phyloP scores from a whole-genome alignment of 768 basidiomycete genomes.

The Nidula microcarpa region DNA sequence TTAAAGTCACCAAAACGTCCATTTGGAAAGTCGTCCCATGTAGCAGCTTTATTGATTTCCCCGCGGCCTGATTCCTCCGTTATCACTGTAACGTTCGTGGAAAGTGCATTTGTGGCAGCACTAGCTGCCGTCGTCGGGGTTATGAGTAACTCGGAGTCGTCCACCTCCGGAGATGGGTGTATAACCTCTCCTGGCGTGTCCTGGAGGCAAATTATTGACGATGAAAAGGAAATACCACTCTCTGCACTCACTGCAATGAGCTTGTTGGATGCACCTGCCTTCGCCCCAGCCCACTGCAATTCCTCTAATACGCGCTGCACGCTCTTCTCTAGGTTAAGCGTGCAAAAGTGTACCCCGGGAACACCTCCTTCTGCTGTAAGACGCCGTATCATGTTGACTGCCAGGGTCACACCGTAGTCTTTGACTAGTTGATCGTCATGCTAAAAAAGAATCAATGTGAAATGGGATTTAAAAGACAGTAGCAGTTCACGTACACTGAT shows the following conservation, averaged over 20 bases:
- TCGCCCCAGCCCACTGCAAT: constrained; percentile 65
- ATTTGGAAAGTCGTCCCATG: constrained; percentile 97
- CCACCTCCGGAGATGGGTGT: constrained; percentile 18
- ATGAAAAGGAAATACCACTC: constrained; percentile 1
- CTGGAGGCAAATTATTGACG: constrained; percentile 18
- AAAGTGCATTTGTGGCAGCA: constrained; percentile 55
- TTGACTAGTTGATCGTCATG: constrained; percentile 94
- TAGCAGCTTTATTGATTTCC: constrained; percentile 71
- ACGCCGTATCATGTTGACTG: constrained; percentile 72
- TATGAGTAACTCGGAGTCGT: constrained; percentile 42
- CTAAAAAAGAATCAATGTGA: constrained; percentile 31
- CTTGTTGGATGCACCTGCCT: constrained; percentile 47
- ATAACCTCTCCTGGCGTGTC: constrained; percentile 31
- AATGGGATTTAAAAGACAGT: background rate
- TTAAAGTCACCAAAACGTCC: constrained; percentile 97
- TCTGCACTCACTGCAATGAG: constrained; percentile 54
- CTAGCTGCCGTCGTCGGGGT: constrained; percentile 64
- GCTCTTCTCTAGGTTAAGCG: constrained; percentile 95
- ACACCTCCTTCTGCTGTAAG: constrained; percentile 55
- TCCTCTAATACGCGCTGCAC: constrained; percentile 80
- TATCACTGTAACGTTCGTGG: constrained; percentile 34
- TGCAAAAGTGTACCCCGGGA: constrained; percentile 89
- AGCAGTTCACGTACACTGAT: constrained; percentile 59
- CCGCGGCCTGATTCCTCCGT: constrained; percentile 65
- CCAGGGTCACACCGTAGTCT: constrained; percentile 87